These are phyloP conservation scores for Pouteria campechiana DNA, from an alignment of 179 eudicot genomes.

Conservation along the genomic window DNA sequence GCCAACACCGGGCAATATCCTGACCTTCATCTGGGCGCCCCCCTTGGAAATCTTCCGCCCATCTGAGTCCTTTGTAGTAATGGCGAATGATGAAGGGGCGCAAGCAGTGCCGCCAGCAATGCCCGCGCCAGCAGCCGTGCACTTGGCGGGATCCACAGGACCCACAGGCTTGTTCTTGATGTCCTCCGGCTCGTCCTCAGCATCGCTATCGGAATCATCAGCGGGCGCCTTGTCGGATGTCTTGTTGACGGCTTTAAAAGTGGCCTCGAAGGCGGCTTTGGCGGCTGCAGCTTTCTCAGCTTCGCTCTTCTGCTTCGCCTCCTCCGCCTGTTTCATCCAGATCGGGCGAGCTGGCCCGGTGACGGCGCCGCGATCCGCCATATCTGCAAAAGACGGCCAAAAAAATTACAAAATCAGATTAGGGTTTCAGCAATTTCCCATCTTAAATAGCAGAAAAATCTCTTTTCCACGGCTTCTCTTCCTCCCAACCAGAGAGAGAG, in stretches of 20 bases:
- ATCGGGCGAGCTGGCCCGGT: conserved; percentile 55
- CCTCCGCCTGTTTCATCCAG: conserved; percentile 96
- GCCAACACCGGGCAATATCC: conserved; percentile 65
- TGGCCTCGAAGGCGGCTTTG: conserved; percentile 96
- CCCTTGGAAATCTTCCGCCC: conserved; percentile 63
- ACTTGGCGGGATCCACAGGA: conserved; percentile 73
- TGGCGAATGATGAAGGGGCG: conserved; percentile 44
- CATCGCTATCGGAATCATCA: conserved; percentile 50
- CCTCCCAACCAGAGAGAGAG: no score
- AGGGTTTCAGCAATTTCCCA: no score
- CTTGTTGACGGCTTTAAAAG: conserved; percentile 67
- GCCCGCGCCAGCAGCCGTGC: conserved; percentile 90
- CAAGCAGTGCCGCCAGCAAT: conserved; percentile 87
- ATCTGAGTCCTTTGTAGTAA: conserved; percentile 77
- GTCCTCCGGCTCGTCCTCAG: conserved; percentile 36
- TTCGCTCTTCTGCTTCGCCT: conserved; percentile 86
- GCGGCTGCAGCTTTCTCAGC: conserved; percentile 94
- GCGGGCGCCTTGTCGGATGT: conserved; percentile 16
- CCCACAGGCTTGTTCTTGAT: conserved; percentile 63
- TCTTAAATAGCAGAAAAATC: no score
- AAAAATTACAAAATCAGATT: no score
- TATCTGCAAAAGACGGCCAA: no score
- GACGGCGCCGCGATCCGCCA: no score
- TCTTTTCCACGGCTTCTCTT: no score
- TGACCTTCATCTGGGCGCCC: conserved; percentile 62